phyloP scores from a whole-genome alignment of 768 basidiomycete genomes.

The Mycena latifolia region DNA sequence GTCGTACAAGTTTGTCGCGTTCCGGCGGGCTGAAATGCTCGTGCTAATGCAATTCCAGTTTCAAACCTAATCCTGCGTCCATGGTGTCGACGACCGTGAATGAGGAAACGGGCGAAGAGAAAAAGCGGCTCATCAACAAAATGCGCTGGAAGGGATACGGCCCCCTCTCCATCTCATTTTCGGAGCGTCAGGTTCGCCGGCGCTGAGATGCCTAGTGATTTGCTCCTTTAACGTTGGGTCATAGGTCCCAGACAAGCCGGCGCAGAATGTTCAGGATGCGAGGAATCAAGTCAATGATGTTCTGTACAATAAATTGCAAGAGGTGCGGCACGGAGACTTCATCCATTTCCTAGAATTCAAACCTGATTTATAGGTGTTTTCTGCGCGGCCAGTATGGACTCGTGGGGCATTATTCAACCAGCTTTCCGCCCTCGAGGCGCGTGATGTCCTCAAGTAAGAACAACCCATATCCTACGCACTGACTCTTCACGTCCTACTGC shows the following conservation, averaged over 20 bases:
- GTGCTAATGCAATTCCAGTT: slow-evolving; percentile 55
- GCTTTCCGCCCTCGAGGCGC: slow-evolving; percentile 73
- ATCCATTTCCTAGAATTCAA: neutral
- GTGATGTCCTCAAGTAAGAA: slow-evolving; percentile 82
- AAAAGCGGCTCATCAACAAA: slow-evolving; percentile 85
- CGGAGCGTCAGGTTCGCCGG: slow-evolving; percentile 64
- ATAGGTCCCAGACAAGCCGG: slow-evolving; percentile 77
- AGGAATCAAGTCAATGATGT: slow-evolving; percentile 65
- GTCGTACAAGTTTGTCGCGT: slow-evolving; percentile 74
- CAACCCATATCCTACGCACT: neutral
- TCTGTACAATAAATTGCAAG: slow-evolving; percentile 66
- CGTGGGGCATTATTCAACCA: slow-evolving; percentile 89
- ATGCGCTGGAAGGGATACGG: slow-evolving; percentile 91
- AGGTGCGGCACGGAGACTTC: slow-evolving; percentile 51
- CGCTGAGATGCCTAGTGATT: neutral
- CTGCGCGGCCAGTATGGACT: slow-evolving; percentile 89
- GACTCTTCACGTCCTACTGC: slow-evolving; percentile 11
- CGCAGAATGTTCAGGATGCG: slow-evolving; percentile 71
- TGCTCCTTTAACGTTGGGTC: slow-evolving; percentile 10
- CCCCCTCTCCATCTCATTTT: slow-evolving; percentile 76
- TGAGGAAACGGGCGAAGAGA: slow-evolving; percentile 85
- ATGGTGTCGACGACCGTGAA: slow-evolving; percentile 75
- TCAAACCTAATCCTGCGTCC: slow-evolving; percentile 83
- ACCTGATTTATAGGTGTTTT: slow-evolving; percentile 66
- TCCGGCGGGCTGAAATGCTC: neutral